Base-by-base conservation (phyloP, 805 yeast genomes). In the Teunomyces panamensis region DNA sequence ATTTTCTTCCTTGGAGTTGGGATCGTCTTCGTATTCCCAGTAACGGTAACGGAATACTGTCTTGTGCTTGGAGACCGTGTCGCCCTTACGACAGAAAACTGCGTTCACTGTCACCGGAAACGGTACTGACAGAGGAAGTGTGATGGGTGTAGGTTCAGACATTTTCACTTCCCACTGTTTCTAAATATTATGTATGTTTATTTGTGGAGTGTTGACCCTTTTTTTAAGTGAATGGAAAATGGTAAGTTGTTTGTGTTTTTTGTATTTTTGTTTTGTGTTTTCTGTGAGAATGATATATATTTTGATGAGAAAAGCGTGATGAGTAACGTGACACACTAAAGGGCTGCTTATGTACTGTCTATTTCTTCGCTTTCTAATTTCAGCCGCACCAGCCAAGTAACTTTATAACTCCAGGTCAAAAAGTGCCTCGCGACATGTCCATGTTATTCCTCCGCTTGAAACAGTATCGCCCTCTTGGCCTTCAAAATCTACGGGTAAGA, bases 21-120 rank as follows among this genome's bases (percentile, higher is more conserved):
- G 82, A 51, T 77, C 76, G 30, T 79, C 83, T 56, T 79, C 81
- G 60, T 74, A 79, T 53, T 84, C 87, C 80, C 83, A 80, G 60
- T 85, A 87, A 57, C 78, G 79, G 68, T 84, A 87, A 45, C 78
- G 71, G 49, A 87, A 60, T 3, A 87, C 59, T 2, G 84, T 73
- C 17, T 74, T 63, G 60, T 82, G 86, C 56, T 78, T 79, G 11
- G 63, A 49, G 5, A 86, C 74, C 0, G 57, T 50, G 9, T 74
- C 76, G 7, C 84, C 87, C 1, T 60, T 64, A 5, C 63, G 53
- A 37, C 72, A 74, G 17, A 73, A 61, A 9, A 84, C 65, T 20
- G 79, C 72, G 13, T 83, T 71, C 27, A 87, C 73, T 4, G 81
- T 83, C 41, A 87, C 79, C 2, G 95, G 95, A 60, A 74, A 87